phyloP scores from a whole-genome alignment of 192 early-diverging fungal species.

The Chytriomyces sp. region DNA sequence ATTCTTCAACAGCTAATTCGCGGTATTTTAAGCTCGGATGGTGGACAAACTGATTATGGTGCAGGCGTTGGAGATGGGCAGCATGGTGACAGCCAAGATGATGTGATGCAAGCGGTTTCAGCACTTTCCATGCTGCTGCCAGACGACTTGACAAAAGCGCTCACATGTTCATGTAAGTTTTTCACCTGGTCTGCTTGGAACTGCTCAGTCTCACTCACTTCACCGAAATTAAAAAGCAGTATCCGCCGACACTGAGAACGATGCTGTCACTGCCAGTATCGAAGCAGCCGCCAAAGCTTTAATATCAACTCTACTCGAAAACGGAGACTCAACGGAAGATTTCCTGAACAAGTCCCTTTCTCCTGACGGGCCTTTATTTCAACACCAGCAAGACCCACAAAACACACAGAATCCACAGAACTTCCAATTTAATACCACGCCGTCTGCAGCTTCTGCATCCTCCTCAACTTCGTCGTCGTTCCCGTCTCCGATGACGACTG shows the following conservation, averaged over 20 bases:
- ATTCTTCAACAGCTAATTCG: slow-evolving; percentile 31
- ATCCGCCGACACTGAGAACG: background rate
- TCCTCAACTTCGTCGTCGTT: background rate
- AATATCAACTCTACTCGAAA: slow-evolving; percentile 22
- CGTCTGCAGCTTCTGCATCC: slow-evolving; percentile 1
- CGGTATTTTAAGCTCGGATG: slow-evolving; percentile 27
- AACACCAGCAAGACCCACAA: background rate
- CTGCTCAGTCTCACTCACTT: background rate
- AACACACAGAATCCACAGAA: background rate
- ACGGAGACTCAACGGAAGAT: background rate
- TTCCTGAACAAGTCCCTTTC: background rate
- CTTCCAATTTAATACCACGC: background rate
- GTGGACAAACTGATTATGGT: background rate
- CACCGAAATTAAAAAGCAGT: background rate
- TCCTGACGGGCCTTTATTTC: background rate
- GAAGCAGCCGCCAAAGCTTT: slow-evolving; percentile 32
- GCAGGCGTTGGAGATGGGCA: background rate
- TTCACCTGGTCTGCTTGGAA: background rate
- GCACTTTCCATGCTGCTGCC: slow-evolving; percentile 40
- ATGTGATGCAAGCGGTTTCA: slow-evolving; percentile 37
- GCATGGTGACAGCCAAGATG: background rate
- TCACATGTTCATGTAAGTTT: slow-evolving; percentile 23
- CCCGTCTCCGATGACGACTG: background rate
- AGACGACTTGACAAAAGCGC: slow-evolving; percentile 26
- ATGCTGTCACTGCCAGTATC: slow-evolving; percentile 20